Evolutionary conservation across 805 yeast genomes (phyloP), one percentile per base, ranked within the genome.

Genomic region (Clavispora vitiphila): DNA sequence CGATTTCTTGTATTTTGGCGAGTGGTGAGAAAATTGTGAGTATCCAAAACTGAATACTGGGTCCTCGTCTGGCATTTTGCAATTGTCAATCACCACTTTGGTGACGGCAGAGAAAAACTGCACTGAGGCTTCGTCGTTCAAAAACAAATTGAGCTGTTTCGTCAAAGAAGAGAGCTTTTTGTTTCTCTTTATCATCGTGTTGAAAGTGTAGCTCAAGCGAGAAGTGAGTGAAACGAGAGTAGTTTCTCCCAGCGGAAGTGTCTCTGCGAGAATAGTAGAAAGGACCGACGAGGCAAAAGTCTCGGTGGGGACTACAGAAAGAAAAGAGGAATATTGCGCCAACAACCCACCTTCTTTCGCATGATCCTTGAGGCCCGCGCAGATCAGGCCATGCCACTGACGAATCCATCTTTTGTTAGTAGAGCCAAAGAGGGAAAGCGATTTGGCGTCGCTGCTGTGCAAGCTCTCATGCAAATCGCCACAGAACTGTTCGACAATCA

Each of bases 401-500:
- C 14, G 26, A 20, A 48, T 38, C 39, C 44, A 45, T 9, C 35
- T 22, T 5, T 39, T 40, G 29, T 46, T 45, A n/a, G 44, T 37
- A 29, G 37, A 43, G 15, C 37, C 25, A 34, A 23, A 12, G 26
- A 39, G 35, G 29, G 39, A 35, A 38, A 39, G 40, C 37, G 26
- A 47, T 18, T 19, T 41, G 9, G 16, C 14, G 30, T 39, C 35
- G 15, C 16, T 14, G 9, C 24, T n/a, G 38, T 36, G 42, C 19
- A 15, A 24, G 15, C n/a, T 22, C 8, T 31, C 20, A 23, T 41
- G 35, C 16, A 56, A 29, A 6, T 42, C 30, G 19, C 39, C 44
- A 14, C 55, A 52, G 26, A 55, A 43, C 1, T 45, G 40, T 42
- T 68, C 74, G 2, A 67, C 47, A 14, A 53, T 41, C n/a, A 53